Conservation (phyloP, 352 stramenopile genomes). For the Globisporangium alternatum region DNA sequence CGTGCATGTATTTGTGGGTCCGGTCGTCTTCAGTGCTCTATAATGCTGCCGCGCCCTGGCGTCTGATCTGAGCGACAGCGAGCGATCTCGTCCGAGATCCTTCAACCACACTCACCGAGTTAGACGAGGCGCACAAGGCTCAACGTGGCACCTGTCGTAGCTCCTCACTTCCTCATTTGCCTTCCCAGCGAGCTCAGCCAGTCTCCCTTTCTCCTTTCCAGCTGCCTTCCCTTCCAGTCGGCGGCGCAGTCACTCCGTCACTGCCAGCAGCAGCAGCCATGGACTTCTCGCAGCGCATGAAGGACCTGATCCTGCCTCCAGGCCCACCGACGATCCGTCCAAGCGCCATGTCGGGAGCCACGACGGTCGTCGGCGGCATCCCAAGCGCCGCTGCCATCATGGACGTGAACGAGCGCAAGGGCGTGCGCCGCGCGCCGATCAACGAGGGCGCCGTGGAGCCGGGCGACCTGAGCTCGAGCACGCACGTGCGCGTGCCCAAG, state of each 20-base stretch:
- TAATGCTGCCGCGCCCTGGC: background rate
- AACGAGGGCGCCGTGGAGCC: slow-evolving; percentile 76
- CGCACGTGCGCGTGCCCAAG: slow-evolving; percentile 65
- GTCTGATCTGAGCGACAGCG: background rate
- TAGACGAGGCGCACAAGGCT: background rate
- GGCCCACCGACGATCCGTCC: slow-evolving; percentile 47
- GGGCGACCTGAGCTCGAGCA: slow-evolving; percentile 41
- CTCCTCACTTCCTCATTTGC: slow-evolving; percentile 13
- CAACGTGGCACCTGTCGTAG: background rate
- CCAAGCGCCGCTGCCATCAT: slow-evolving; percentile 33
- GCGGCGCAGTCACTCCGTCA: background rate
- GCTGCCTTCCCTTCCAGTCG: background rate
- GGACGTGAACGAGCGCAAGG: slow-evolving; percentile 54
- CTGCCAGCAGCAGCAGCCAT: slow-evolving; percentile 23
- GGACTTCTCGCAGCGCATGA: slow-evolving; percentile 77
- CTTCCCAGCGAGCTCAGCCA: slow-evolving; percentile 9
- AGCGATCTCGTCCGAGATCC: slow-evolving; percentile 6
- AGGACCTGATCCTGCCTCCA: slow-evolving; percentile 63
- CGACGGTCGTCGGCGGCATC: slow-evolving; percentile 27
- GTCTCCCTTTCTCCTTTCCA: background rate
- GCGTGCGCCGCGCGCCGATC: slow-evolving; percentile 69
- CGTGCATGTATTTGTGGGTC: background rate
- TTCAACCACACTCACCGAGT: background rate
- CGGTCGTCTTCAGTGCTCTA: background rate
- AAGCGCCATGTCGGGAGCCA: slow-evolving; percentile 28